phyloP scores from a whole-genome alignment of 345 rosid species.

The Lagerstroemia speciosa region DNA sequence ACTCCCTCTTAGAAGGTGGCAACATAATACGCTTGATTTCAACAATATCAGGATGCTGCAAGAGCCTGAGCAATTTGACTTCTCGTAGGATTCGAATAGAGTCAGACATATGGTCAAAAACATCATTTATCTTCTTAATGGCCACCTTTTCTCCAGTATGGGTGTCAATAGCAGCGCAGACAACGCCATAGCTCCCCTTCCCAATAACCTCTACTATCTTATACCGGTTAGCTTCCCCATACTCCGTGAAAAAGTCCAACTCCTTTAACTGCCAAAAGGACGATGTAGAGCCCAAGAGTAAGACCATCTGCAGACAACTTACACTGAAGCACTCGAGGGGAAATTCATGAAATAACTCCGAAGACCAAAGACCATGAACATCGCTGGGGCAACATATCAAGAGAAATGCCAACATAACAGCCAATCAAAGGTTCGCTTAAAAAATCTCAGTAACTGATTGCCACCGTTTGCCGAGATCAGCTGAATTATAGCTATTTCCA shows the following conservation, averaged over 20 bases:
- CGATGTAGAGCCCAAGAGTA: background rate
- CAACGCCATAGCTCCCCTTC: constrained; percentile 98
- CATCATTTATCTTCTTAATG: constrained; percentile 82
- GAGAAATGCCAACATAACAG: too few relatives aligned
- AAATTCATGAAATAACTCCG: too few relatives aligned
- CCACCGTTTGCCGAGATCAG: background rate
- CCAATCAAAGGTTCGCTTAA: too few relatives aligned
- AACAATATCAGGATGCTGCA: constrained; percentile 89
- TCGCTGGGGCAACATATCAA: too few relatives aligned
- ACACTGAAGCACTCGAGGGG: background rate
- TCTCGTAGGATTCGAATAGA: constrained; percentile 82
- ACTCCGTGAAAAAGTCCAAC: constrained; percentile 83
- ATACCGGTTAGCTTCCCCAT: constrained; percentile 90
- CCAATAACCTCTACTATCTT: constrained; percentile 82
- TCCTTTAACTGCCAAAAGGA: constrained; percentile 52
- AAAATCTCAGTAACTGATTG: background rate
- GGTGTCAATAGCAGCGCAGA: constrained; percentile 95
- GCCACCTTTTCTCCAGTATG: constrained; percentile 93
- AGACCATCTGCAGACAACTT: background rate
- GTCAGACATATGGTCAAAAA: constrained; percentile 85
- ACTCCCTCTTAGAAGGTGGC: constrained; percentile 91
- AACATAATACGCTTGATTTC: constrained; percentile 92
- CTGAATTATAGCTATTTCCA: background rate
- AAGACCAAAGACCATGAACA: too few relatives aligned
- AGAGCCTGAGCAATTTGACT: constrained; percentile 83